Base-by-base conservation (phyloP, 495 filamentous ascomycete genomes). In the Letharia columbiana region DNA sequence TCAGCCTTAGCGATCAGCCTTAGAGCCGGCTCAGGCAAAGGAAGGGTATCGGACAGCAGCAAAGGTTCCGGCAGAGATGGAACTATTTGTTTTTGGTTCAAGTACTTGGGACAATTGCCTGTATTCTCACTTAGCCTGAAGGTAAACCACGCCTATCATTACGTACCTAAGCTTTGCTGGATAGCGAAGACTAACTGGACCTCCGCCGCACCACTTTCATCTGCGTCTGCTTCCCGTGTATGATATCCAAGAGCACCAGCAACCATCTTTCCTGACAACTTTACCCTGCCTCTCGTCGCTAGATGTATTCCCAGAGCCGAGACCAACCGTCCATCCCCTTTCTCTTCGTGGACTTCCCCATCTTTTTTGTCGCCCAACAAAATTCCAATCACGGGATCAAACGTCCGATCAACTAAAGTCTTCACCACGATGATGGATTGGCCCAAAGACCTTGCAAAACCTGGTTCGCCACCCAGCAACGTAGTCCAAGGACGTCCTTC, bases 31-130 rank as follows among this genome's bases (percentile, higher is more conserved):
- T 72, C 68, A 20, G 71, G 62, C 1, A 85, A 66, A 41, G 77
- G 70, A 28, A 73, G 70, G 8, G 80, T 77, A 45, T 78, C 74
- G 23, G 81, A 82, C 3, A 84, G 69, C 23, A 88, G 75, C 41
- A 73, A 75, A 12, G 88, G 85, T 6, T 73, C 66, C 23, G 85
- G 80, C 2, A 79, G 63, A 42, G 81, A 78, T 4, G 84, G 81
- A 7, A 78, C 62, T 50, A 92, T 84, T 35, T 79, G 77, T 72
- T 89, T 91, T 67, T 82, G 83, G 75, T 91, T 92, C 31, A 94
- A 68, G 68, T 95, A 93, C 76, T 93, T 95, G 0, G 91, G 91
- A 71, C 90, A 93, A 67, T 92, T 92, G 17, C 82, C 76, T 82
- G 60, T 8, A 41, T 60, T 35, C 41, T 35, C 3, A 33, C 44